Percentiles rank a stretch among this genome's conserved stretches.
Evolutionary conservation across 2,329 filamentous ascomycete genomes (phyloP).

Genomic region (Aureobasidium melanogenum): DNA sequence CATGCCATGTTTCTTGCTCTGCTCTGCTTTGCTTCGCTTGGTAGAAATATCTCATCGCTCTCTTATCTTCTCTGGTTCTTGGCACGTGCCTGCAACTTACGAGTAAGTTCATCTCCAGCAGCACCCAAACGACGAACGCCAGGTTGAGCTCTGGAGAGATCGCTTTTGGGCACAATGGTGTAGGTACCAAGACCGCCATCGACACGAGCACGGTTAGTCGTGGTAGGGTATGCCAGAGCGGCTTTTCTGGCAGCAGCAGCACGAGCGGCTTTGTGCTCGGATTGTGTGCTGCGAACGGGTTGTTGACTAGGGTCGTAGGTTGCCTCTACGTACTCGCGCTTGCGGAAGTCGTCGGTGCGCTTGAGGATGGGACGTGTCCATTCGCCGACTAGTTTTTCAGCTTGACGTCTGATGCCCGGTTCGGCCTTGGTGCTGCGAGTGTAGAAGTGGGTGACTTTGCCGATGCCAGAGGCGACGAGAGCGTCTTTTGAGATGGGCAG

Average conservation of each 20-base stretch:
- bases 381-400: conserved; percentile 83
- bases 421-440: conserved; percentile 90
- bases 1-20: neutral
- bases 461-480: conserved; percentile 82
- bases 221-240: conserved; percentile 43
- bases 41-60: neutral
- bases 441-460: conserved; percentile 95
- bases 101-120: conserved; percentile 28
- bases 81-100: conserved; percentile 15
- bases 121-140: conserved; percentile 20
- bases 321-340: conserved; percentile 55
- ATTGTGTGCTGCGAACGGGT: conserved; percentile 18
- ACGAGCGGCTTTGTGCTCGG: conserved; percentile 29
- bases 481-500: conserved; percentile 87
- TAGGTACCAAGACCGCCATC: conserved; percentile 53
- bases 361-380: conserved; percentile 94
- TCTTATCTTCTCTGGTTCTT: neutral
- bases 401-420: conserved; percentile 81
- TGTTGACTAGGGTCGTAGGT: conserved; percentile 47
- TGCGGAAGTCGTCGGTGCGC: conserved; percentile 89
- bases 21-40: neutral
- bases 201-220: conserved; percentile 50
- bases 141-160: conserved; percentile 26
- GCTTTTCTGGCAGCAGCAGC: conserved; percentile 43
- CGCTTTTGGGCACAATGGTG: conserved; percentile 54